Evolutionary conservation across 2,329 filamentous ascomycete species (phyloP).

Genomic region (Trematosphaeria pertusa): DNA sequence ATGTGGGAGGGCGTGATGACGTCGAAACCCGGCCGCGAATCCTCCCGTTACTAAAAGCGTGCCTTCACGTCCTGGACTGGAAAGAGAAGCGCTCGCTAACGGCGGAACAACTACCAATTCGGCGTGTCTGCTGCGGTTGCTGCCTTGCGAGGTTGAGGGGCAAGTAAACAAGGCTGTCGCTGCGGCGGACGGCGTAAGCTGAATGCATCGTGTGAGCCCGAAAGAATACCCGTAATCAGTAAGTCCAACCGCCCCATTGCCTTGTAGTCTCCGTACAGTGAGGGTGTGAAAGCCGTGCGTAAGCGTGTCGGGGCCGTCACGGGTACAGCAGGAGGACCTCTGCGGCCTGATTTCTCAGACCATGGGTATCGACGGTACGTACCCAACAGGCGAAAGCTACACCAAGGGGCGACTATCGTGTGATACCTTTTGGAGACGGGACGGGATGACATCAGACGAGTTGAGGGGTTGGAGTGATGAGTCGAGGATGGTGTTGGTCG

Average conservation of each 20-base stretch:
- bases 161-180: background rate
- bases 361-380: background rate
- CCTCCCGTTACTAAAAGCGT: background rate
- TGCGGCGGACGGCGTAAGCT: no score
- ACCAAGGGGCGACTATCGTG: background rate
- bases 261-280: background rate
- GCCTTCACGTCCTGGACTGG: background rate
- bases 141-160: background rate
- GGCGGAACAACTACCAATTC: background rate
- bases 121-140: background rate
- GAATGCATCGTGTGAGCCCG: no score
- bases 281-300: background rate
- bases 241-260: no score
- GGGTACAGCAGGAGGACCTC: background rate
- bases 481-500: background rate
- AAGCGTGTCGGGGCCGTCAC: background rate
- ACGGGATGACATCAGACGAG: background rate
- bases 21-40: background rate
- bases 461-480: no score
- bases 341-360: background rate
- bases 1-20: background rate
- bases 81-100: background rate
- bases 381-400: background rate
- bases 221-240: no score
- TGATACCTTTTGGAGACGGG: background rate